These are phyloP conservation scores for Dothistroma septosporum DNA, from an alignment of 2,329 filamentous ascomycete species.

Conservation along the genomic window DNA sequence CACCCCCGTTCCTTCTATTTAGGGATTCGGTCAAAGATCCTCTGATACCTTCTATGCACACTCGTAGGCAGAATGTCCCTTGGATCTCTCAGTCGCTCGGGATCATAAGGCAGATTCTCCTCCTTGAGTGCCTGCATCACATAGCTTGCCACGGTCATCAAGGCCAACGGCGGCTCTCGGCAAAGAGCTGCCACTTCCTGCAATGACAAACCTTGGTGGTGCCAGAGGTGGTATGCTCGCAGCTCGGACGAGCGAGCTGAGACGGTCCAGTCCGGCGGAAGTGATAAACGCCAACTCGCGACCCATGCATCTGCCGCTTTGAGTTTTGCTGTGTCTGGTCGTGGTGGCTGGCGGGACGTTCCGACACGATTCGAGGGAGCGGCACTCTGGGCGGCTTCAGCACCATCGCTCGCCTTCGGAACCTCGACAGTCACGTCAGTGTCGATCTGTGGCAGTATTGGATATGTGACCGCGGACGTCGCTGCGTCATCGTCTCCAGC, in stretches of 20 bases:
- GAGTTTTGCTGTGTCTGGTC: constrained; percentile 5
- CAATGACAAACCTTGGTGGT: constrained; percentile 50
- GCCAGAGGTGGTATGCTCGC: constrained; percentile 63
- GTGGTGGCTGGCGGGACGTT: not conserved
- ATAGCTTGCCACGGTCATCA: constrained; percentile 55
- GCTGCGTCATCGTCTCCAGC: not conserved
- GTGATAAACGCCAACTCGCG: constrained; percentile 6
- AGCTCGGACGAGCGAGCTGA: constrained; percentile 12
- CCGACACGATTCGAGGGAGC: not conserved
- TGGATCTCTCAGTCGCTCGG: constrained; percentile 21
- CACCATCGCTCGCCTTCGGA: not conserved
- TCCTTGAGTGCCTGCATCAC: constrained; percentile 54
- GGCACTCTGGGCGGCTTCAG: not conserved
- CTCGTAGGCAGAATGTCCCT: constrained; percentile 1
- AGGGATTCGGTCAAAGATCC: not conserved
- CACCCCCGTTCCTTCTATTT: not conserved
- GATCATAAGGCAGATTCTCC: constrained; percentile 51
- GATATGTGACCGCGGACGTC: not conserved
- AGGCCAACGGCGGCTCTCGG: constrained; percentile 58
- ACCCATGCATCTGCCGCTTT: constrained; percentile 13
- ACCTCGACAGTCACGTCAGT: not conserved
- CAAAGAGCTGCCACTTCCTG: constrained; percentile 52
- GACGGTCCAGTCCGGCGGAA: constrained; percentile 8
- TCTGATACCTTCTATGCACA: constrained; percentile 3
- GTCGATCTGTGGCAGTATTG: not conserved